A percentile compares a stretch with the other conserved stretches of the same genome.
These are phyloP conservation scores for Chlorella vulgaris DNA, from an alignment of 139 green algal genomes.

Conservation along the genomic window DNA sequence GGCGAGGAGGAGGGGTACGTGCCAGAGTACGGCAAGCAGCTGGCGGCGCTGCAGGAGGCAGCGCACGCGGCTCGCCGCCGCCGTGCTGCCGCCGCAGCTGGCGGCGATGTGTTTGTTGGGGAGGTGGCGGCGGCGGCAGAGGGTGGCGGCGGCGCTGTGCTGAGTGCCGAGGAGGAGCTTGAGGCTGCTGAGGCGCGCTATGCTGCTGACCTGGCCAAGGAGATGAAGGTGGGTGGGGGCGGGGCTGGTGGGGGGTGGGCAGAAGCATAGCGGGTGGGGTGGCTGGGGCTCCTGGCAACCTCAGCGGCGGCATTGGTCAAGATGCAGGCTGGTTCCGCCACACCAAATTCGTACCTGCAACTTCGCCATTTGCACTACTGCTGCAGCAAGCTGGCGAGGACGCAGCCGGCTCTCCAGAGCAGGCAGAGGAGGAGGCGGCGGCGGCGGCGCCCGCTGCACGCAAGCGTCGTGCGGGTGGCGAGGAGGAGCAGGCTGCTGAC, in stretches of 20 bases:
- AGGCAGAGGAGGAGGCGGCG: constrained; percentile 15
- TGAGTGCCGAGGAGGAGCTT: constrained; percentile 35
- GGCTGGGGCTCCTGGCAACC: neutral
- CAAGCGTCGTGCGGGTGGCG: constrained; percentile 8
- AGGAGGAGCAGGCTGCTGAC: constrained; percentile 54
- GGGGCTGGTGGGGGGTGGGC: neutral
- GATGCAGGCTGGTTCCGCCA: too few relatives aligned
- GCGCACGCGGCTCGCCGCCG: constrained; percentile 61
- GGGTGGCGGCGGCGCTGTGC: constrained; percentile 11
- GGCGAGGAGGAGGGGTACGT: constrained; percentile 93
- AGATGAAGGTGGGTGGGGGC: constrained; percentile 53
- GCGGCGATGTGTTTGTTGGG: constrained; percentile 45
- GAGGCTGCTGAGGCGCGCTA: constrained; percentile 61
- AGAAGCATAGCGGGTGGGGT: too few relatives aligned
- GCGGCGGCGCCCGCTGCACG: neutral
- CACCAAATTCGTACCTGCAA: too few relatives aligned
- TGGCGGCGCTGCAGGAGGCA: constrained; percentile 85
- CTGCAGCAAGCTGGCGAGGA: too few relatives aligned
- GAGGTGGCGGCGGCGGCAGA: constrained; percentile 42
- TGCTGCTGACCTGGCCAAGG: constrained; percentile 66
- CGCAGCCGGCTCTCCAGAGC: constrained; percentile 6
- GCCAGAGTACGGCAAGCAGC: constrained; percentile 86
- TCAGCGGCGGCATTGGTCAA: too few relatives aligned
- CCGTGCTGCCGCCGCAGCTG: constrained; percentile 45
- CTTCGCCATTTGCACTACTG: too few relatives aligned